These are phyloP conservation scores for Spathaspora gorwiae DNA, from an alignment of 805 yeast genomes.

Conservation along the genomic window DNA sequence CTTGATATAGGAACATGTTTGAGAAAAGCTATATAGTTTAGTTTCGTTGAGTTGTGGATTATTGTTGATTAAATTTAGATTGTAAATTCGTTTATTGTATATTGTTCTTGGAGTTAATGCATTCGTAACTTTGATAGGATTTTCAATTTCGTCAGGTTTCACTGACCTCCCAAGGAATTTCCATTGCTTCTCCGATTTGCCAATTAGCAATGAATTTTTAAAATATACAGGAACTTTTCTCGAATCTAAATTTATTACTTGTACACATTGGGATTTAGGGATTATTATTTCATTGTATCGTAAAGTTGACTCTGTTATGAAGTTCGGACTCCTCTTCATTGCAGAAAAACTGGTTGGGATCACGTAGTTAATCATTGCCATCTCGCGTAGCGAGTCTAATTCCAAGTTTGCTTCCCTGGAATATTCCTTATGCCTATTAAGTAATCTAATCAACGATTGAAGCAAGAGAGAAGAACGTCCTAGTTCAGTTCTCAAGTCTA, in stretches of 20 bases:
- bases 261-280: conserved; percentile 10
- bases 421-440: conserved; percentile 11
- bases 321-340: conserved; percentile 24
- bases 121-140: conserved; percentile 16
- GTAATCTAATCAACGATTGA: conserved; percentile 18
- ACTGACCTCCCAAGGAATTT: conserved; percentile 30
- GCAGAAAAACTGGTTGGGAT: conserved; percentile 22
- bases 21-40: conserved; percentile 21
- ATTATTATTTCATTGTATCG: conserved; percentile 24
- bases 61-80: conserved; percentile 13
- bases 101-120: conserved; percentile 19
- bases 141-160: conserved; percentile 10
- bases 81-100: conserved; percentile 14
- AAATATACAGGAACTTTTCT: conserved; percentile 16
- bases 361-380: conserved; percentile 20
- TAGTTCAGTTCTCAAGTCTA: conserved; percentile 24
- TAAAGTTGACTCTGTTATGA: conserved; percentile 17
- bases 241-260: conserved; percentile 11
- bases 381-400: conserved; percentile 13
- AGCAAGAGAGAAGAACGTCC: conserved; percentile 22
- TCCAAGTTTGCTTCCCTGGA: conserved; percentile 11
- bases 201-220: conserved; percentile 17
- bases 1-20: conserved; percentile 24
- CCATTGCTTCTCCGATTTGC: conserved; percentile 32
- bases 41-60: conserved; percentile 17